A percentile compares a stretch with the other conserved stretches of the same genome.
phyloP scores from a whole-genome alignment of 1,284 basidiomycete genomes.

The Phlebopus sp. region DNA sequence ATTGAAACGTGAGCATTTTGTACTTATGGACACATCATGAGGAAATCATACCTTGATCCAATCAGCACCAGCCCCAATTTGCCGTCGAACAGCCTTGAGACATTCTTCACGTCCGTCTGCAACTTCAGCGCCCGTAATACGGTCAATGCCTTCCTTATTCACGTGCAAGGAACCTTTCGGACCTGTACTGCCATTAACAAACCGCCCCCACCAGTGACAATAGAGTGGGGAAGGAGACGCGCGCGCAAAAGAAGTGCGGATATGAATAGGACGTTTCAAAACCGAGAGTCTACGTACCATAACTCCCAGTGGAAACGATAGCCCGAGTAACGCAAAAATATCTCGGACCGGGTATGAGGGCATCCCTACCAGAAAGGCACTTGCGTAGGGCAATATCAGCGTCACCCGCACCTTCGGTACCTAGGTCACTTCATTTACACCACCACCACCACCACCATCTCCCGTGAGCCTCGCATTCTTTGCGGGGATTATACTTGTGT shows the following conservation, averaged over 20 bases:
- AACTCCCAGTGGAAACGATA: slow-evolving; percentile 60
- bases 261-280: slow-evolving; percentile 2
- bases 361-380: slow-evolving; percentile 49
- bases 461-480: slow-evolving; percentile 2
- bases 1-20: neutral
- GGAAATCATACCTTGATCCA: slow-evolving; percentile 50
- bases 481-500: neutral
- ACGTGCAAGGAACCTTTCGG: slow-evolving; percentile 50
- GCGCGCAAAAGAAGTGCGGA: slow-evolving; percentile 1
- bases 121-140: slow-evolving; percentile 54
- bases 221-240: slow-evolving; percentile 14
- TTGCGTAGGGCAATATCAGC: slow-evolving; percentile 60
- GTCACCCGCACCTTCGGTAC: slow-evolving; percentile 64
- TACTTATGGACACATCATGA: neutral
- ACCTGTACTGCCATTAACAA: slow-evolving; percentile 35
- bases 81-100: slow-evolving; percentile 53
- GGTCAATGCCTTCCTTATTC: slow-evolving; percentile 51
- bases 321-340: slow-evolving; percentile 63
- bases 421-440: slow-evolving; percentile 52
- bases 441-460: neutral
- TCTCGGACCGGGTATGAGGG: slow-evolving; percentile 58
- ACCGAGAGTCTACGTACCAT: slow-evolving; percentile 40
- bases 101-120: slow-evolving; percentile 60
- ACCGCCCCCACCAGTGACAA: slow-evolving; percentile 7
- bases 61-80: slow-evolving; percentile 68